These are phyloP conservation scores for Hypoxylon subgilvum DNA, from an alignment of 495 filamentous ascomycete species.

Conservation along the genomic window DNA sequence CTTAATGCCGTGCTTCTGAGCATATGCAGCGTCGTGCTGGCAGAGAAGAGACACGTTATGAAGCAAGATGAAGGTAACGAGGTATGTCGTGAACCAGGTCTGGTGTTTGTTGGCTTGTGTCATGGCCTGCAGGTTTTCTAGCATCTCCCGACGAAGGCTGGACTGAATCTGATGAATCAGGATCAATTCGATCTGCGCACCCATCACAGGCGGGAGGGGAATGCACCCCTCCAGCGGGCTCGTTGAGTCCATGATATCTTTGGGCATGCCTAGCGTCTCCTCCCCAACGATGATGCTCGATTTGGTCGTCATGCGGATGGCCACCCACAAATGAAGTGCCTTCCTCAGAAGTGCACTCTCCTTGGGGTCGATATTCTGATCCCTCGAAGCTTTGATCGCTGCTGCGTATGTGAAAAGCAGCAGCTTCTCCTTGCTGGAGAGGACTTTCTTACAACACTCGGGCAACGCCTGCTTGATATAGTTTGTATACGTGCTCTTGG, in stretches of 20 bases:
- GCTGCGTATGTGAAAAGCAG: constrained; percentile 52
- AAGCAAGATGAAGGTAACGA: constrained; percentile 63
- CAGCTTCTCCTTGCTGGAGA: constrained; percentile 46
- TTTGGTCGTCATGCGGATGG: constrained; percentile 61
- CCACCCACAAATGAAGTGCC: constrained; percentile 63
- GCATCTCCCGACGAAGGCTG: constrained; percentile 58
- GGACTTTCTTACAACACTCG: constrained; percentile 49
- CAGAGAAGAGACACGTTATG: constrained; percentile 65
- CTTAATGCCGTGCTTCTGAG: constrained; percentile 57
- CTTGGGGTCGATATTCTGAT: constrained; percentile 33
- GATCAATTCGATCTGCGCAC: constrained; percentile 63
- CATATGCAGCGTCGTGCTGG: constrained; percentile 61
- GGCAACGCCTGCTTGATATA: constrained; percentile 50
- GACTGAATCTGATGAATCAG: constrained; percentile 62
- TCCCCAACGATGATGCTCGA: constrained; percentile 61
- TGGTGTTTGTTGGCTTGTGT: constrained; percentile 61
- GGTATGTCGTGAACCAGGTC: constrained; percentile 64
- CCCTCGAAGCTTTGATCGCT: constrained; percentile 44
- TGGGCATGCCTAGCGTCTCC: constrained; percentile 59
- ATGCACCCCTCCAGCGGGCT: constrained; percentile 59
- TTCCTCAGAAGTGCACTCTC: constrained; percentile 53
- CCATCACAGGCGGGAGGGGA: constrained; percentile 65
- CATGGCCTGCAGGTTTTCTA: constrained; percentile 63
- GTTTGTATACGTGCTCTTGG: constrained; percentile 47
- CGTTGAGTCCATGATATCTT: constrained; percentile 54